A percentile compares a stretch with the other conserved stretches of the same genome.
These are phyloP conservation scores for Tylopilus subfusipes DNA, from an alignment of 768 basidiomycete genomes.

Conservation along the genomic window DNA sequence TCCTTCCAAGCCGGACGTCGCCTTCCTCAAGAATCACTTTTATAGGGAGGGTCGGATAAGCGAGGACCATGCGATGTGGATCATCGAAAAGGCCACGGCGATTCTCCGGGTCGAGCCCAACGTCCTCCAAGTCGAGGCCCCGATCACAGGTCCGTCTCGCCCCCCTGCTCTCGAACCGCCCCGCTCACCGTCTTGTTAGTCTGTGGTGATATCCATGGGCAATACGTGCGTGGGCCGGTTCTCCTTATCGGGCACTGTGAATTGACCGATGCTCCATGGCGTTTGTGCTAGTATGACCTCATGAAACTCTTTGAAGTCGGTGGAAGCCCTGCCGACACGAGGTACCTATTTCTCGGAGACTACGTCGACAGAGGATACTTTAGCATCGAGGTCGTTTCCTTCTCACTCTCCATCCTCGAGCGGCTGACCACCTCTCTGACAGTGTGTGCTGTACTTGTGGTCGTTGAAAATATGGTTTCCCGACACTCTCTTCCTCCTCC, in stretches of 20 bases:
- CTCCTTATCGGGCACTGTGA: constrained; percentile 6
- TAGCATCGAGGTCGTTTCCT: constrained; percentile 71
- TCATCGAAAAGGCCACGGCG: constrained; percentile 84
- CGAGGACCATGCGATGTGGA: constrained; percentile 94
- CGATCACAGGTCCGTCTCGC: constrained; percentile 75
- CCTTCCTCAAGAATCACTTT: constrained; percentile 98
- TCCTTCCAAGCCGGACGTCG: constrained; percentile 88
- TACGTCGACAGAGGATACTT: constrained; percentile 94
- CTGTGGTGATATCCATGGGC: constrained; percentile 97
- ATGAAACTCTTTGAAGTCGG: constrained; percentile 97
- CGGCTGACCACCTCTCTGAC: neutral
- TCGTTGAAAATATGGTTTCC: constrained; percentile 99
- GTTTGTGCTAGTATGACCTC: constrained; percentile 68
- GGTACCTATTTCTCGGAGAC: constrained; percentile 90
- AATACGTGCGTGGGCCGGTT: constrained; percentile 71
- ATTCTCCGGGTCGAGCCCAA: constrained; percentile 83
- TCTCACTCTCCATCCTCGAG: neutral
- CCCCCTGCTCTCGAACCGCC: neutral
- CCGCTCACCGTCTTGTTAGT: constrained; percentile 43
- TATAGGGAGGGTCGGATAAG: constrained; percentile 93
- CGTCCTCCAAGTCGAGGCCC: constrained; percentile 91
- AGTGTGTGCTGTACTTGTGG: constrained; percentile 99
- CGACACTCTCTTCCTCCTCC: constrained; percentile 90
- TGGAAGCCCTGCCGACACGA: constrained; percentile 89
- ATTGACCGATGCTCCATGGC: constrained; percentile 15